These are phyloP conservation scores for Ceratobasidium sp. DNA, from an alignment of 1,284 basidiomycete species.

Conservation along the genomic window DNA sequence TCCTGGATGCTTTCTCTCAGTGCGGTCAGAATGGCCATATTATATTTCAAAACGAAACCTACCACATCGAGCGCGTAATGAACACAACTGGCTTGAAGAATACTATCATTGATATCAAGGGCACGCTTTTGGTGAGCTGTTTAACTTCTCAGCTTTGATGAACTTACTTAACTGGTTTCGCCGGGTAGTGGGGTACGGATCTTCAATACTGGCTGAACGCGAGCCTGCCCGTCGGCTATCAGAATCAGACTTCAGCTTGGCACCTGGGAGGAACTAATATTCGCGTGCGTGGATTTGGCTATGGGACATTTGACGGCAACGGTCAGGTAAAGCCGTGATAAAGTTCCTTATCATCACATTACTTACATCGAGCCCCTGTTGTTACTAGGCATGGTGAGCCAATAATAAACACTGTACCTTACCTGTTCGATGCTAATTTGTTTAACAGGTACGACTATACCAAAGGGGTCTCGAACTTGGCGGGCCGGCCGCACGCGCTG, in stretches of 20 bases:
- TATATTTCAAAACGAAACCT: constrained; percentile 35
- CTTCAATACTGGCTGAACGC: constrained; percentile 54
- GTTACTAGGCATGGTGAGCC: too few relatives aligned
- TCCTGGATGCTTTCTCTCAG: constrained; percentile 25
- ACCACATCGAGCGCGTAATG: constrained; percentile 41
- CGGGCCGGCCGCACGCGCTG: constrained; percentile 56
- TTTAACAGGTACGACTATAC: constrained; percentile 56
- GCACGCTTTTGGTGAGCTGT: constrained; percentile 35
- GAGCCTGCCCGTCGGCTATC: constrained; percentile 52
- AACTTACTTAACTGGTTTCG: background rate
- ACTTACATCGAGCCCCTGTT: constrained; percentile 57
- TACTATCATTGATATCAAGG: constrained; percentile 34
- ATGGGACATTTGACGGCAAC: constrained; percentile 55
- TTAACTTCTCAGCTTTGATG: background rate
- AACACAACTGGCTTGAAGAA: constrained; percentile 41
- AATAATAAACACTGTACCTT: too few relatives aligned
- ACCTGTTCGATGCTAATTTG: too few relatives aligned
- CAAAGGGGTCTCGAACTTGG: constrained; percentile 55
- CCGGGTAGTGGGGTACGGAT: constrained; percentile 47
- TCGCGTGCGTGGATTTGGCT: constrained; percentile 53
- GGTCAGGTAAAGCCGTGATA: constrained; percentile 56
- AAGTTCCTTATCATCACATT: constrained; percentile 56
- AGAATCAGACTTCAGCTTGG: constrained; percentile 55
- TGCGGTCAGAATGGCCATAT: constrained; percentile 32
- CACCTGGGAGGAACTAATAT: constrained; percentile 54